Conservation (phyloP, 2,329 filamentous ascomycete species). For the Fusarium falciforme region DNA sequence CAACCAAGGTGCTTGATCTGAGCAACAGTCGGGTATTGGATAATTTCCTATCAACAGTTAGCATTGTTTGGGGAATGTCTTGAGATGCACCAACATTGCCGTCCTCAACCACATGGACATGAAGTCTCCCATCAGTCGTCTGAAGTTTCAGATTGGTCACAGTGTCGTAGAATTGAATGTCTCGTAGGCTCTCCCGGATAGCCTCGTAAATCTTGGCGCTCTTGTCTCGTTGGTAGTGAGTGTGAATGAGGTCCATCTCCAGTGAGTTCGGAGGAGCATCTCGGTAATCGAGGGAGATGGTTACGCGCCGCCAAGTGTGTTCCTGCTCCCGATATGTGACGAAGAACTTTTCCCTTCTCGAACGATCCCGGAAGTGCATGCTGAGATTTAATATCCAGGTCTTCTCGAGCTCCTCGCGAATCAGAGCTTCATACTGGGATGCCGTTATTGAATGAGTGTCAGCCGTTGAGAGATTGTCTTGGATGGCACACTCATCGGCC, state of each 20-base stretch:
- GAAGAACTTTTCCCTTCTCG: constrained; percentile 96
- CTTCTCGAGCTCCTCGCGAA: constrained; percentile 85
- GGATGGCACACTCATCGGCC: constrained; percentile 34
- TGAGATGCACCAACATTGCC: constrained; percentile 69
- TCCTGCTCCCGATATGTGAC: constrained; percentile 89
- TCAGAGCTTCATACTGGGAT: constrained; percentile 69
- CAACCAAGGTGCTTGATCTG: constrained; percentile 80
- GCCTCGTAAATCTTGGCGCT: constrained; percentile 93
- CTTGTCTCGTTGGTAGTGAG: constrained; percentile 90
- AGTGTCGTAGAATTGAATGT: constrained; percentile 95
- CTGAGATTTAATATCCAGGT: constrained; percentile 97
- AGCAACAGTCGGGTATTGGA: constrained; percentile 80
- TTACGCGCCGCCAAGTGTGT: constrained; percentile 86
- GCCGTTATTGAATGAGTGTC: constrained; percentile 63
- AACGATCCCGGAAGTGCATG: constrained; percentile 97
- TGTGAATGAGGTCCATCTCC: constrained; percentile 81
- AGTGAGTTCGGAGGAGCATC: constrained; percentile 82
- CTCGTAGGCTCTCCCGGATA: constrained; percentile 89
- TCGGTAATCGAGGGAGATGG: constrained; percentile 93
- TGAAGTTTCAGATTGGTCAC: constrained; percentile 96
- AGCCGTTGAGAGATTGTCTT: constrained; percentile 48
- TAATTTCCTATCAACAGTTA: constrained; percentile 75
- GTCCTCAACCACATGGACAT: constrained; percentile 98
- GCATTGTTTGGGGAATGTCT: not conserved
- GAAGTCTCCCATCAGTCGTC: constrained; percentile 86